phyloP scores from a whole-genome alignment of 805 yeast genomes.

The Candida dendrica region DNA sequence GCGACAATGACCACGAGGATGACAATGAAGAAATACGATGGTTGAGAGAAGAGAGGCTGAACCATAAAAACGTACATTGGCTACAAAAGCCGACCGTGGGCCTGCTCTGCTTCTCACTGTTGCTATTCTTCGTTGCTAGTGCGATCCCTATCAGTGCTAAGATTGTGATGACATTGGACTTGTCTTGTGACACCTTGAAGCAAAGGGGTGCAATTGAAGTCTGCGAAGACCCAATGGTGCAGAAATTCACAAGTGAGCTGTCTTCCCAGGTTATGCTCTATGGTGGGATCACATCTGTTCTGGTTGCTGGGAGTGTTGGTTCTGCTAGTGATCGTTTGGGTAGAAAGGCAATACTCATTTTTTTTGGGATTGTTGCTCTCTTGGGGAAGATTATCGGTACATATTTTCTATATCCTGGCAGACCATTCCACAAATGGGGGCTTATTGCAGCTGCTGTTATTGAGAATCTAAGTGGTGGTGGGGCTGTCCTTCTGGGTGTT shows the following conservation, averaged over 20 bases:
- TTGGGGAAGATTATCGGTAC: conserved; percentile 15
- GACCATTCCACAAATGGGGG: conserved; percentile 27
- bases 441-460: conserved; percentile 39
- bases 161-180: conserved; percentile 25
- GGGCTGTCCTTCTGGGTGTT: conserved; percentile 46
- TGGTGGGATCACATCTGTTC: conserved; percentile 36
- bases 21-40: conserved; percentile 38
- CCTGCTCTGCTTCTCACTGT: conserved; percentile 37
- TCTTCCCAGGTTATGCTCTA: conserved; percentile 37
- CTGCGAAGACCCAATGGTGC: conserved; percentile 36
- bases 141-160: conserved; percentile 34
- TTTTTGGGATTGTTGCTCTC: conserved; percentile 20
- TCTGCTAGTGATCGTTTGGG: conserved; percentile 60
- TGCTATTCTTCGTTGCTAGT: conserved; percentile 35
- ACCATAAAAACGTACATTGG: conserved; percentile 43
- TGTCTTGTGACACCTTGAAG: conserved; percentile 23
- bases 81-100: conserved; percentile 47
- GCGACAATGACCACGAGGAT: conserved; percentile 25
- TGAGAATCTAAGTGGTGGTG: conserved; percentile 56
- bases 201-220: conserved; percentile 3
- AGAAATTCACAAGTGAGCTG: conserved; percentile 38
- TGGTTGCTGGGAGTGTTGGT: conserved; percentile 59
- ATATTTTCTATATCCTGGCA: conserved; percentile 25
- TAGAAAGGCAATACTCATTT: conserved; percentile 41
- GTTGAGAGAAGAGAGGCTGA: conserved; percentile 40